Conservation (phyloP, 129 eudicot genomes). For the Helianthus tuberosus region DNA sequence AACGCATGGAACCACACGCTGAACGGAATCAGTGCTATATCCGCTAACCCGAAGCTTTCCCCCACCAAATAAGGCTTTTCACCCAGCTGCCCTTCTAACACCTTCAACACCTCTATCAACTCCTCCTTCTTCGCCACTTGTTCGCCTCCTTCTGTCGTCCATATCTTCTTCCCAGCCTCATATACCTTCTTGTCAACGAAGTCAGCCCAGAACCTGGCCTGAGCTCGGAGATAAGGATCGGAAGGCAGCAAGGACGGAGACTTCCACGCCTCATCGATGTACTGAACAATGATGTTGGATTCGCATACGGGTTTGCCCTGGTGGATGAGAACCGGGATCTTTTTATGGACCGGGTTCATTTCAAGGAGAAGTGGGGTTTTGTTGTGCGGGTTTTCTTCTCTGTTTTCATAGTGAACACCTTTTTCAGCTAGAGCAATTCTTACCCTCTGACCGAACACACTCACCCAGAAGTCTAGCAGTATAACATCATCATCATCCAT, state of each 20-base stretch:
- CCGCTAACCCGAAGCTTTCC: conserved; percentile 32
- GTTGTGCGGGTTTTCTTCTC: conserved; percentile 39
- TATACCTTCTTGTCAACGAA: conserved; percentile 30
- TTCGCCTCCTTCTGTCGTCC: conserved; percentile 15
- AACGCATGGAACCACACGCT: conserved; percentile 19
- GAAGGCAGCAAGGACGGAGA: conserved; percentile 24
- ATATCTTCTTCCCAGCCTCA: conserved; percentile 2
- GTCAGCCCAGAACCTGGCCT: conserved; percentile 38
- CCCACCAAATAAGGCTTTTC: conserved; percentile 30
- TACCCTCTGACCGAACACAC: conserved; percentile 49
- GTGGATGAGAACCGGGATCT: conserved; percentile 58
- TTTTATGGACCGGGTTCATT: conserved; percentile 52
- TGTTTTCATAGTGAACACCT: conserved; percentile 39
- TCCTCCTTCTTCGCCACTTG: conserved; percentile 25
- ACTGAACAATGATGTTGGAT: conserved; percentile 45
- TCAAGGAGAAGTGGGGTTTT: conserved; percentile 49
- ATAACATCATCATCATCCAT: conserved; percentile 24
- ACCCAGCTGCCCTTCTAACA: conserved; percentile 27
- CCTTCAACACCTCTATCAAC: conserved; percentile 21
- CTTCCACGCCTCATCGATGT: conserved; percentile 59
- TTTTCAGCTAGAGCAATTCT: conserved; percentile 60
- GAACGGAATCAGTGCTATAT: conserved; percentile 24
- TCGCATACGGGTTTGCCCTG: conserved; percentile 47
- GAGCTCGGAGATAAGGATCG: conserved; percentile 39
- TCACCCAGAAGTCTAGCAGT: conserved; percentile 38